Evolutionary conservation across 768 basidiomycete species (phyloP).

Genomic region (Lactifluus hygrophoroides): DNA sequence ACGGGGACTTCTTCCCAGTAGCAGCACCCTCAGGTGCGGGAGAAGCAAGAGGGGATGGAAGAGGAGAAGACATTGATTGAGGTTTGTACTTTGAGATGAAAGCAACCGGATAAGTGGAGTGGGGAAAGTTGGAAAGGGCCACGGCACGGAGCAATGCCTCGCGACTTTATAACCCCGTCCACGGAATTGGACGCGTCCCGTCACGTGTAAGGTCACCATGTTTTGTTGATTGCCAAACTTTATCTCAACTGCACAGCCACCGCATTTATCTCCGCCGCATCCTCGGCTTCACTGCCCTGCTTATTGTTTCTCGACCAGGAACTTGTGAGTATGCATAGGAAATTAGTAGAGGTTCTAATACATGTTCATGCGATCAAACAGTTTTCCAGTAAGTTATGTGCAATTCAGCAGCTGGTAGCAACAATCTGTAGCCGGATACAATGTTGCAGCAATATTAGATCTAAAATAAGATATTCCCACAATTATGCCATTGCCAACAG

Average conservation of each 20-base stretch:
- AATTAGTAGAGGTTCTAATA: no score
- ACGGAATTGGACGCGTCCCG: slow-evolving; percentile 13
- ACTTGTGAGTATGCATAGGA: no score
- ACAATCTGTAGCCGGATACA: no score
- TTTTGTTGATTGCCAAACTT: slow-evolving; percentile 21
- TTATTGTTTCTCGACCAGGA: no score
- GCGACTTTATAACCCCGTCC: slow-evolving; percentile 19
- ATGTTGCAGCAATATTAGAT: no score
- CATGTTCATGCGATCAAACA: no score
- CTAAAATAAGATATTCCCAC: no score
- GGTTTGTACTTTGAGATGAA: background rate
- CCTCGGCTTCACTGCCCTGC: no score
- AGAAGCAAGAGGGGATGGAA: slow-evolving; percentile 15
- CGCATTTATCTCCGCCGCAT: background rate
- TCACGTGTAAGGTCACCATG: slow-evolving; percentile 18
- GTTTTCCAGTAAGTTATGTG: no score
- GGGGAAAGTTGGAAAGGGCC: slow-evolving; percentile 9
- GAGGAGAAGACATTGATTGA: slow-evolving; percentile 16
- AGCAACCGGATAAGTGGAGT: background rate
- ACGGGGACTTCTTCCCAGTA: slow-evolving; percentile 6
- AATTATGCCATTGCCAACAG: no score
- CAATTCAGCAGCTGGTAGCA: no score
- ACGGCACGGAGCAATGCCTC: background rate
- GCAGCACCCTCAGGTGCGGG: background rate
- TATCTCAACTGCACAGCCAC: slow-evolving; percentile 19